Percentiles rank a stretch among this genome's conserved stretches.
phyloP scores from a whole-genome alignment of 2,329 filamentous ascomycete species.

The Ilyonectria sp. region DNA sequence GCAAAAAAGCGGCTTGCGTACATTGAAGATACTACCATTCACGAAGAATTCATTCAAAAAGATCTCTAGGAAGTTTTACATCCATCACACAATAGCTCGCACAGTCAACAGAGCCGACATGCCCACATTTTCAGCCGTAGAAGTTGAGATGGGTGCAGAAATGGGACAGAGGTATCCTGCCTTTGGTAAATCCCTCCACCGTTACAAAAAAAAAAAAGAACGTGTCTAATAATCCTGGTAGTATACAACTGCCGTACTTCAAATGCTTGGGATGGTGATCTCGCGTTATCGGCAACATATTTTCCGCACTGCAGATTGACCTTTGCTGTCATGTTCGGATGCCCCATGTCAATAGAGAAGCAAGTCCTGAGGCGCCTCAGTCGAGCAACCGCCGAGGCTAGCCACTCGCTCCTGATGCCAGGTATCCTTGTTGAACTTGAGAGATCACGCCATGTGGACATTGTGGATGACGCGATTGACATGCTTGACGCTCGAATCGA shows the following conservation, averaged over 20 bases:
- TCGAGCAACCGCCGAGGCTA: background rate
- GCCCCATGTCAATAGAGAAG: conserved; percentile 10
- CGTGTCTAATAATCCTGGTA: background rate
- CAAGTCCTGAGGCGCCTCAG: conserved; percentile 10
- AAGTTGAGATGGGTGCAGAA: conserved; percentile 17
- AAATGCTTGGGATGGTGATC: conserved; percentile 20
- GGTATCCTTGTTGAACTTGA: conserved; percentile 22
- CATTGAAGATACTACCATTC: conserved; percentile 9
- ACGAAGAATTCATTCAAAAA: background rate
- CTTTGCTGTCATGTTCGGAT: conserved; percentile 29
- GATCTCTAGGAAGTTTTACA: conserved; percentile 1
- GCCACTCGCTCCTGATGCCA: conserved; percentile 21
- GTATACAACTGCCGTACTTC: conserved; percentile 29
- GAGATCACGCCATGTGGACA: conserved; percentile 1
- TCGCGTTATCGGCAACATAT: conserved; percentile 21
- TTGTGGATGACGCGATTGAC: conserved; percentile 9
- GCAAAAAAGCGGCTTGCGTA: background rate
- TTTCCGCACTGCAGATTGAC: conserved; percentile 13
- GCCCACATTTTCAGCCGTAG: conserved; percentile 3
- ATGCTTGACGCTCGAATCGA: background rate
- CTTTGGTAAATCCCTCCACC: background rate
- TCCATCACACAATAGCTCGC: conserved; percentile 8
- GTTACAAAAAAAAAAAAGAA: background rate
- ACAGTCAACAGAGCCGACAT: conserved; percentile 20
- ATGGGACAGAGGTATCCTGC: background rate